These are phyloP conservation scores for Barnettozyma wickerhamii DNA, from an alignment of 805 yeast species.

Conservation along the genomic window DNA sequence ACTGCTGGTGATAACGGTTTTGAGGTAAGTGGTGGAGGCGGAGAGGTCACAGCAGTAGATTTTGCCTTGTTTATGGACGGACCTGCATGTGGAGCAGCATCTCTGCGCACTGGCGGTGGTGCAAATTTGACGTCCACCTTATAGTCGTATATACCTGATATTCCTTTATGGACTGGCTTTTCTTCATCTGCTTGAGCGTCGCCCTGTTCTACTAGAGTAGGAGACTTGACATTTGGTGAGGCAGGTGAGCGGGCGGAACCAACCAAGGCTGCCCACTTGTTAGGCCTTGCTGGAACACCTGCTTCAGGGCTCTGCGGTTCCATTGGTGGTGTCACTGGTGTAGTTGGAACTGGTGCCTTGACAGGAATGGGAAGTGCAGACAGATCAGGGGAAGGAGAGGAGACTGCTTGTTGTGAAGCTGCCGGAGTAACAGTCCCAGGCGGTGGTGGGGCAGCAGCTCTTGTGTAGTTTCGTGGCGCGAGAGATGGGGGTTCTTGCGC, in stretches of 20 bases:
- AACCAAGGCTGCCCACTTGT: no score
- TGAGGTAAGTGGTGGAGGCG: no score
- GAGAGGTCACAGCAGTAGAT: background rate
- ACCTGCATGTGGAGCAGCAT: no score
- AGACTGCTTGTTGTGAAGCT: constrained; percentile 9
- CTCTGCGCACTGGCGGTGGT: constrained; percentile 32
- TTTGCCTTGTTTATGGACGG: background rate
- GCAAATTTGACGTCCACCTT: constrained; percentile 28
- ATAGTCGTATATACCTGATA: constrained; percentile 33
- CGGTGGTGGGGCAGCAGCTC: constrained; percentile 10
- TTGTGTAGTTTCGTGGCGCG: constrained; percentile 2
- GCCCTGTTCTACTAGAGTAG: no score
- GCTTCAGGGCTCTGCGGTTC: no score
- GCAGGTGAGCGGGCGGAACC: no score
- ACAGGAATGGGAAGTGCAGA: constrained; percentile 20
- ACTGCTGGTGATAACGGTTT: no score
- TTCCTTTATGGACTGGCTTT: constrained; percentile 19
- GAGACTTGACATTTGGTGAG: background rate
- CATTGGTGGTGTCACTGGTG: background rate
- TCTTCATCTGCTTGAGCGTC: constrained; percentile 11
- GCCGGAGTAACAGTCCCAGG: no score
- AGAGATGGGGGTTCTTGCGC: constrained; percentile 6
- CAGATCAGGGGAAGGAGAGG: constrained; percentile 20
- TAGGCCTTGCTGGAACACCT: background rate
- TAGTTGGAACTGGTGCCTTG: background rate